phyloP scores from a whole-genome alignment of 106 monocot genomes.

The Phalaenopsis aphrodite region DNA sequence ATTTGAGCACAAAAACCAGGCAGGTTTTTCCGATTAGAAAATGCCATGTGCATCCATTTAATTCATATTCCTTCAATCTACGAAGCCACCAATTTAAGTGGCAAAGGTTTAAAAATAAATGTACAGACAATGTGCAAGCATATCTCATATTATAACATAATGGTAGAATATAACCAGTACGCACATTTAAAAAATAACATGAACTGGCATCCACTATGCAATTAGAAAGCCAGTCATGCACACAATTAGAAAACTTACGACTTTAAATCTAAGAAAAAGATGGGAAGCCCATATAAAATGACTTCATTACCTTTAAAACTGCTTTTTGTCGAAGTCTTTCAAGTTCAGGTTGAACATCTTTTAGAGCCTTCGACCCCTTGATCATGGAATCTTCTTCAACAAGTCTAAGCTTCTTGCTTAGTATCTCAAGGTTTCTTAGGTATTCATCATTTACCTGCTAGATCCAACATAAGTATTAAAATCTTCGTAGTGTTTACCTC shows the following conservation, averaged over 20 bases:
- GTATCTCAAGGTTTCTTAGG: conserved; percentile 68
- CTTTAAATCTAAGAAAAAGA: background rate
- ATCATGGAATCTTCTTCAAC: conserved; percentile 74
- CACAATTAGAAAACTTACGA: background rate
- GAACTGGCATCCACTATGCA: background rate
- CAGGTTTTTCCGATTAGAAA: background rate
- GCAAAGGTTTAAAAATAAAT: background rate
- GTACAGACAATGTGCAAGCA: background rate
- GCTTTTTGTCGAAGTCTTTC: conserved; percentile 94
- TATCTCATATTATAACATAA: background rate
- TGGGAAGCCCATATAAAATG: background rate
- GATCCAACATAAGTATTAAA: background rate
- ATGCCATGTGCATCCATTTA: background rate
- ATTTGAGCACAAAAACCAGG: background rate
- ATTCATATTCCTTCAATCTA: background rate
- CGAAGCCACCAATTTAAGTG: background rate
- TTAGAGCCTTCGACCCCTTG: conserved; percentile 81
- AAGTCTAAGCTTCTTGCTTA: conserved; percentile 92
- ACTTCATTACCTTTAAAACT: conserved; percentile 63
- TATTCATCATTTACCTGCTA: conserved; percentile 98
- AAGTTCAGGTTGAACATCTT: conserved; percentile 93
- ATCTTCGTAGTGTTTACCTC: background rate
- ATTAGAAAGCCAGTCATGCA: background rate
- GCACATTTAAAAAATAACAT: background rate
- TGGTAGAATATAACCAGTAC: background rate